Percentiles rank a stretch among this genome's conserved stretches.
Conservation (phyloP, 2,329 filamentous ascomycete genomes). For the Penicillium sclerotiorum region DNA sequence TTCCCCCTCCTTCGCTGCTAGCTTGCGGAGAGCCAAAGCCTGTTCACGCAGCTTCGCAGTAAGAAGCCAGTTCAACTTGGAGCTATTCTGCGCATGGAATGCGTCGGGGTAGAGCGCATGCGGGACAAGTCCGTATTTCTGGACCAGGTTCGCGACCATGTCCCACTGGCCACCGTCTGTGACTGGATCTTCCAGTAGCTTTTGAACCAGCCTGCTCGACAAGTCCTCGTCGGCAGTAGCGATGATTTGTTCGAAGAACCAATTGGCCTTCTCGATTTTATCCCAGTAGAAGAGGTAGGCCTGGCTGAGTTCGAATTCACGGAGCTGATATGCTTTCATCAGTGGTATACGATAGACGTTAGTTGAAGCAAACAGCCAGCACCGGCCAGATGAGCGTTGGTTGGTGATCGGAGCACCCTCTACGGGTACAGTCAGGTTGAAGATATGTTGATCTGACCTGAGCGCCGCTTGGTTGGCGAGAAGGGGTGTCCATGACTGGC, state of each 20-base stretch:
- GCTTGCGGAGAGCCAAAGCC: slow-evolving; percentile 68
- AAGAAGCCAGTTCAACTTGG: slow-evolving; percentile 70
- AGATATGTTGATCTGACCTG: slow-evolving; percentile 74
- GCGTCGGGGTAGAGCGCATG: slow-evolving; percentile 79
- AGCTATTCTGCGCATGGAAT: slow-evolving; percentile 74
- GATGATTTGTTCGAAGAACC: slow-evolving; percentile 81
- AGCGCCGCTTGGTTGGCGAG: slow-evolving; percentile 65
- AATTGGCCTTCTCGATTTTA: slow-evolving; percentile 90
- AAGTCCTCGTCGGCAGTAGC: slow-evolving; percentile 71
- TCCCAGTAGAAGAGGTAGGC: slow-evolving; percentile 91
- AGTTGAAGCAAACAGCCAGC: slow-evolving; percentile 91
- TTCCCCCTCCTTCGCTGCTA: slow-evolving; percentile 49
- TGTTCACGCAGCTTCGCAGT: slow-evolving; percentile 88
- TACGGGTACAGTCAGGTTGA: slow-evolving; percentile 79
- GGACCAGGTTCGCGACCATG: slow-evolving; percentile 83
- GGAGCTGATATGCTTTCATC: slow-evolving; percentile 79
- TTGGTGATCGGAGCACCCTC: slow-evolving; percentile 85
- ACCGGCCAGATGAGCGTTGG: slow-evolving; percentile 77
- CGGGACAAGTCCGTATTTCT: slow-evolving; percentile 87
- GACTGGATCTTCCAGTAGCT: slow-evolving; percentile 68
- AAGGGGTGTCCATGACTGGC: slow-evolving; percentile 66
- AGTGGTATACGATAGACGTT: slow-evolving; percentile 88
- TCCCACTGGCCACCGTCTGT: slow-evolving; percentile 89
- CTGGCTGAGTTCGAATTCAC: slow-evolving; percentile 82
- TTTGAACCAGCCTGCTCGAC: slow-evolving; percentile 72